Conservation (phyloP, 345 rosid species). For the Crucihimalaya himalaica region DNA sequence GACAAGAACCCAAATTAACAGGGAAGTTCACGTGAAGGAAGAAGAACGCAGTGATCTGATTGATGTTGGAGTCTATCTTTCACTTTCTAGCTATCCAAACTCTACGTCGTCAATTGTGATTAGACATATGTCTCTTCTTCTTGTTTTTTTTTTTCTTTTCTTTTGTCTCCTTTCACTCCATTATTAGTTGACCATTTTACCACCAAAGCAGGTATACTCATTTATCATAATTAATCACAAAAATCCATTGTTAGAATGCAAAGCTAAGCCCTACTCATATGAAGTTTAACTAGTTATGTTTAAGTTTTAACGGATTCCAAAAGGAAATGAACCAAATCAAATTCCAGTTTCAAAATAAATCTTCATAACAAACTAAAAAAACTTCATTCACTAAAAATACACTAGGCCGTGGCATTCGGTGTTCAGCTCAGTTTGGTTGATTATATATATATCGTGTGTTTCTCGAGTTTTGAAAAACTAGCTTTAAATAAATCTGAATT, state of each 20-base stretch:
- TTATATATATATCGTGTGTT: too few species aligned
- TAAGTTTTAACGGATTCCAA: background rate
- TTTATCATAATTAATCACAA: background rate
- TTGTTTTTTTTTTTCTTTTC: background rate
- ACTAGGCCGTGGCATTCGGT: too few species aligned
- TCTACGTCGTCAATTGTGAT: conserved; percentile 10
- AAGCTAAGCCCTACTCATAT: background rate
- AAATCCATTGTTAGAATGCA: too few species aligned
- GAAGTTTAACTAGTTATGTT: background rate
- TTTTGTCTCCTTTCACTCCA: conserved; percentile 7
- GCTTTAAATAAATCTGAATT: too few species aligned
- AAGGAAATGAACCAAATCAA: background rate
- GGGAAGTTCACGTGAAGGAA: conserved; percentile 34
- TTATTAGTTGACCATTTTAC: conserved; percentile 11
- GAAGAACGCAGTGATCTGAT: conserved; percentile 6
- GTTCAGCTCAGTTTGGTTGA: too few species aligned
- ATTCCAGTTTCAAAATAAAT: background rate
- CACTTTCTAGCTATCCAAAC: conserved; percentile 10
- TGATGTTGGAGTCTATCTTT: conserved; percentile 15
- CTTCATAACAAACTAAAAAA: too few species aligned
- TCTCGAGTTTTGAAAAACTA: too few species aligned
- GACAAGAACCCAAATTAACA: background rate
- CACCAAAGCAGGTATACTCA: background rate
- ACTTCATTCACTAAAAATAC: too few species aligned
- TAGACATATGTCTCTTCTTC: conserved; percentile 17